Evolutionary conservation across 2,329 filamentous ascomycete genomes (phyloP).

Genomic region (Aureobasidium pullulans): DNA sequence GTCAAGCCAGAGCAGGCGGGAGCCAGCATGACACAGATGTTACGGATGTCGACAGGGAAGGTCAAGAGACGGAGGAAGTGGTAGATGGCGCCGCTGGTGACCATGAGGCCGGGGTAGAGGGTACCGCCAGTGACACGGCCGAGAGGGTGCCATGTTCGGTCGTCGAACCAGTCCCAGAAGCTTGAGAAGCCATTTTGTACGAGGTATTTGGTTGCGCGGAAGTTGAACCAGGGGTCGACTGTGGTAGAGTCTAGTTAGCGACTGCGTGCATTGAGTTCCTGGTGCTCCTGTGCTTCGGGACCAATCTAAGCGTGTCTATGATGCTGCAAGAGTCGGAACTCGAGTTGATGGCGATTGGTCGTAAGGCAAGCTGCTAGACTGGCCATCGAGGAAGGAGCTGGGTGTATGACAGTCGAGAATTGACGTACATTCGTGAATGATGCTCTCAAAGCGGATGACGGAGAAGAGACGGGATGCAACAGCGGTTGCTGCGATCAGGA

Average conservation of each 20-base stretch:
- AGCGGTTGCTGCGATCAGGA: constrained; percentile 82
- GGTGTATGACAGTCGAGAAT: constrained; percentile 25
- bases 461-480: constrained; percentile 93
- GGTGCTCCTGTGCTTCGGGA: neutral
- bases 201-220: constrained; percentile 95
- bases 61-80: constrained; percentile 82
- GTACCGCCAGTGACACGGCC: constrained; percentile 97
- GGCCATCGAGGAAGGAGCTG: neutral
- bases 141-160: constrained; percentile 98
- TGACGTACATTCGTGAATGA: constrained; percentile 93
- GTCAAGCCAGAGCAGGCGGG: constrained; percentile 92
- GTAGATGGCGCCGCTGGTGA: constrained; percentile 95
- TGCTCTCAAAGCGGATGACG: constrained; percentile 98
- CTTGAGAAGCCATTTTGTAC: constrained; percentile 95
- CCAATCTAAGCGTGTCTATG: neutral
- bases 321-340: neutral
- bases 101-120: constrained; percentile 98
- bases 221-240: constrained; percentile 99
- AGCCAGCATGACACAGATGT: constrained; percentile 94
- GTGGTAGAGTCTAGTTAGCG: constrained; percentile 7
- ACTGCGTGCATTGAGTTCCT: neutral
- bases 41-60: constrained; percentile 93
- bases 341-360: neutral
- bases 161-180: constrained; percentile 99
- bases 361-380: neutral